Base-by-base conservation (phyloP, 768 basidiomycete genomes). In the Tephrocybe rancida region DNA sequence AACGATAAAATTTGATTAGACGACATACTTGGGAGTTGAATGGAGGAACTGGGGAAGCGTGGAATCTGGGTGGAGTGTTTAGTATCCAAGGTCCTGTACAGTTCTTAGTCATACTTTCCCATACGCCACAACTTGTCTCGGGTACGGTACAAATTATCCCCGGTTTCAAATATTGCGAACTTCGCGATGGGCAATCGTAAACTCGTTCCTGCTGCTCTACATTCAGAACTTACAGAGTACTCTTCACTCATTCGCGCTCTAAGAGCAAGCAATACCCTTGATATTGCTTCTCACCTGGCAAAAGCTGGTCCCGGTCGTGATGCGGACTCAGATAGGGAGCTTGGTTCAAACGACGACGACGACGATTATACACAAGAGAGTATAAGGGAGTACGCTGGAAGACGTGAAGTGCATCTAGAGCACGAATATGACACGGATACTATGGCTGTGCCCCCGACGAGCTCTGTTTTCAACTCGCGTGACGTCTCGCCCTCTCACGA, bases 191-290 rank as follows among this genome's bases (percentile, higher is more conserved):
- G 61, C 51, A 78, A 77, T 64, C 77, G 78, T 25, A 67, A 68
- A 30, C 61, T 60, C 22, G 76, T 90, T 25, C 80, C 88, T 11
- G 61, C 72, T 26, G 75, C 78, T 16, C 67, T 88, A 3, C 85
- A 87, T 63, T 74, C 76, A 25, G 88, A 90, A 62, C 73, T 90
- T 42, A 74, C 80, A 1, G 87, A 88, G 64, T 88, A 90, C 64
- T 69, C 83, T 11, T 82, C 83, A 10, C 75, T 90, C 10, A 66
- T 90, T 35, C 83, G 88, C 48, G 82, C 80, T 9, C 67, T 90
- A n/a, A 75, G 84, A 44, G 81, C 84, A 8, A 78, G 67, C 48
- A 72, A 78, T 52, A 75, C 80, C 0, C 75, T 86, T 49, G 85
- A 89, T 67, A 72, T 90, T 30, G 73, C 82, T 1, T 59, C 75